Conservation (phyloP, 495 filamentous ascomycete genomes). For the Hypoxylon perforatum region DNA sequence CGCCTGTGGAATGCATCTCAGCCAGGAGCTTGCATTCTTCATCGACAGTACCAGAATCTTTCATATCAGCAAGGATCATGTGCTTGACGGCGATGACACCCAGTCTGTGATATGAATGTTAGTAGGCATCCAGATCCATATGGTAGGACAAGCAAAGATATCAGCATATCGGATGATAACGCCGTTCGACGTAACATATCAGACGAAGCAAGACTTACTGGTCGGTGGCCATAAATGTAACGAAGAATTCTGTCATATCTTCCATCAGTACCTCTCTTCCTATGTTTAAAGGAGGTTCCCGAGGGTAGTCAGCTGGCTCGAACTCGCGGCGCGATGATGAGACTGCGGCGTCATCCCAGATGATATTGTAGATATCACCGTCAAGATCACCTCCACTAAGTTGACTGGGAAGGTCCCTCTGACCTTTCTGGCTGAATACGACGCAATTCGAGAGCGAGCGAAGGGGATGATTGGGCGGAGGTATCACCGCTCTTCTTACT, state of each 20-base stretch:
- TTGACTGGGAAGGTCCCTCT: constrained; percentile 77
- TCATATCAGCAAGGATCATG: constrained; percentile 73
- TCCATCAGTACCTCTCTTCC: constrained; percentile 60
- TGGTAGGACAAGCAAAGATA: background rate
- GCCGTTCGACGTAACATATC: no score
- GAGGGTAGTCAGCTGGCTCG: constrained; percentile 74
- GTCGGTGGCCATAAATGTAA: constrained; percentile 83
- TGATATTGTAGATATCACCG: constrained; percentile 80
- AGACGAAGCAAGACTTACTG: constrained; percentile 42
- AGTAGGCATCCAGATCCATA: background rate
- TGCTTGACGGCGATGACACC: constrained; percentile 76
- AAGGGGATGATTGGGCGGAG: constrained; percentile 70
- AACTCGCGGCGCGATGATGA: constrained; percentile 45
- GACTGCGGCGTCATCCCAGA: constrained; percentile 68
- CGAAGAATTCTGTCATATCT: constrained; percentile 82
- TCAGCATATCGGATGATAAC: background rate
- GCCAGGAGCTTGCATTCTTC: constrained; percentile 71
- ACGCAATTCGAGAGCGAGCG: constrained; percentile 72
- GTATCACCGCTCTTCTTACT: constrained; percentile 60
- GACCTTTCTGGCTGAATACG: constrained; percentile 77
- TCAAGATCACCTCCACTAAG: constrained; percentile 86
- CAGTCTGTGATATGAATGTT: constrained; percentile 47
- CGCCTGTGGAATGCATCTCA: constrained; percentile 76
- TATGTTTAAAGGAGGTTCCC: constrained; percentile 63
- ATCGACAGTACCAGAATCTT: constrained; percentile 64